phyloP scores from a whole-genome alignment of 768 basidiomycete species.

The Chalciporus pseudorubinellus region DNA sequence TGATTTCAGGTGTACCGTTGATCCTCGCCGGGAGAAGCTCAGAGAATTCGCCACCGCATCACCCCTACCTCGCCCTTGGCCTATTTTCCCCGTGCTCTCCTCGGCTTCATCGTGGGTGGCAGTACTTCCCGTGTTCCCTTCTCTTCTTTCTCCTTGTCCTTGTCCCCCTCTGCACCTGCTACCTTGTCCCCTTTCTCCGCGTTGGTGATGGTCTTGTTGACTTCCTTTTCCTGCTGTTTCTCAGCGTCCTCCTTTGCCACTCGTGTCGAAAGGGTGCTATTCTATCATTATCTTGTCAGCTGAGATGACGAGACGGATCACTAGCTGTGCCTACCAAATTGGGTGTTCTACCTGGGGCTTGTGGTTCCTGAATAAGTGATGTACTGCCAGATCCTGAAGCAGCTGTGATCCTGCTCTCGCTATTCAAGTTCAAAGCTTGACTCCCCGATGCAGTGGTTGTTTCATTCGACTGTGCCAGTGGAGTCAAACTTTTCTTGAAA shows the following conservation, averaged over 20 bases:
- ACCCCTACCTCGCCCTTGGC: background rate
- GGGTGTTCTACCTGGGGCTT: slow-evolving; percentile 4
- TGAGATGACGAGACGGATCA: background rate
- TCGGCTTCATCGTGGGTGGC: no score
- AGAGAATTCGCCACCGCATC: background rate
- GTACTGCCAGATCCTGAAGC: background rate
- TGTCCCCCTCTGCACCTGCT: no score
- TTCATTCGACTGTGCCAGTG: slow-evolving; percentile 10
- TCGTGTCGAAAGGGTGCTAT: background rate
- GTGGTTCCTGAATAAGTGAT: slow-evolving; percentile 8
- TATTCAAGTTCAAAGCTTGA: slow-evolving; percentile 14
- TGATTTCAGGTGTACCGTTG: slow-evolving; percentile 8
- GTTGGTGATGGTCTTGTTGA: background rate
- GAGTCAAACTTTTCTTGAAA: slow-evolving; percentile 27
- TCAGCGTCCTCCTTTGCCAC: background rate
- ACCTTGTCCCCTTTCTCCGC: background rate
- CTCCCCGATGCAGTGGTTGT: slow-evolving; percentile 14
- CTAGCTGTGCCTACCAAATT: slow-evolving; percentile 5
- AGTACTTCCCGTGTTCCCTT: slow-evolving; percentile 1
- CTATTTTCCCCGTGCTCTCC: background rate
- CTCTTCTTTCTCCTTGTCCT: background rate
- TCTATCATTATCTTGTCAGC: slow-evolving; percentile 6
- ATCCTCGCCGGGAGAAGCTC: no score
- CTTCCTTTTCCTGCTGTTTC: background rate
- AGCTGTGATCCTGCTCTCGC: background rate